phyloP scores from a whole-genome alignment of 1,284 basidiomycete species.

The Cutaneotrichosporon mucoides region DNA sequence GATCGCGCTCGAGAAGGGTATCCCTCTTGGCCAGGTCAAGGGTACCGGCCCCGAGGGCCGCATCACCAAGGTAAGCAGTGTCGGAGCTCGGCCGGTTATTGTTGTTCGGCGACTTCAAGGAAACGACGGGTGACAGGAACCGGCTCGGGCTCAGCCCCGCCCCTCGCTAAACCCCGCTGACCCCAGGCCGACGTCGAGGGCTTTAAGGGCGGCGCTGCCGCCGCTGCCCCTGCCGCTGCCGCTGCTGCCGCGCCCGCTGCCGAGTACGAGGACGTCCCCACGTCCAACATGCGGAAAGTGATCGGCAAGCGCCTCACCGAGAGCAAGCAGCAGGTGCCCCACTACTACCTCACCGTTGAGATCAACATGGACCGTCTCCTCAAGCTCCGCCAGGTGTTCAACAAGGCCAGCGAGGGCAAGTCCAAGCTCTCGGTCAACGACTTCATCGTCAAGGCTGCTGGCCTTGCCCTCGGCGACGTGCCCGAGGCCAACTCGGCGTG shows the following conservation, averaged over 20 bases:
- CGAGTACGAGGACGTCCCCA: slow-evolving; percentile 86
- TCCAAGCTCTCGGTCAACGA: slow-evolving; percentile 97
- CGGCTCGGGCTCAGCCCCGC: too few species aligned
- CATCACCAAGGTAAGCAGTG: slow-evolving; percentile 67
- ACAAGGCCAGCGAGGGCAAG: slow-evolving; percentile 69
- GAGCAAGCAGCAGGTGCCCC: slow-evolving; percentile 90
- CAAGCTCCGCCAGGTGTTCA: slow-evolving; percentile 94
- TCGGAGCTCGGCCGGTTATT: too few species aligned
- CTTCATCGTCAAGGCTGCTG: slow-evolving; percentile 94
- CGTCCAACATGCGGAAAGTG: slow-evolving; percentile 89
- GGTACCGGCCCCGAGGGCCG: slow-evolving; percentile 91
- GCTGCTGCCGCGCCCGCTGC: slow-evolving; percentile 41
- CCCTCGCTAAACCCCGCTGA: neutral
- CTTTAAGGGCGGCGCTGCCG: slow-evolving; percentile 58
- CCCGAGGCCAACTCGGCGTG: slow-evolving; percentile 98
- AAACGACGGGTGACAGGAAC: too few species aligned
- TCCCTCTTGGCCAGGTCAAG: slow-evolving; percentile 86
- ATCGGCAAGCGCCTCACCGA: slow-evolving; percentile 88
- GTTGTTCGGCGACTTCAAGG: too few species aligned
- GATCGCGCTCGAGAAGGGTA: slow-evolving; percentile 89
- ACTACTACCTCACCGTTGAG: slow-evolving; percentile 95
- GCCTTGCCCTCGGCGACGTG: slow-evolving; percentile 86
- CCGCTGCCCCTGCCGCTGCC: slow-evolving; percentile 49
- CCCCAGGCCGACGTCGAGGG: slow-evolving; percentile 71
- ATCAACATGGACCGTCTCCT: slow-evolving; percentile 90